Base-by-base conservation (phyloP, 1,284 basidiomycete species). In the Trametes hirsuta region DNA sequence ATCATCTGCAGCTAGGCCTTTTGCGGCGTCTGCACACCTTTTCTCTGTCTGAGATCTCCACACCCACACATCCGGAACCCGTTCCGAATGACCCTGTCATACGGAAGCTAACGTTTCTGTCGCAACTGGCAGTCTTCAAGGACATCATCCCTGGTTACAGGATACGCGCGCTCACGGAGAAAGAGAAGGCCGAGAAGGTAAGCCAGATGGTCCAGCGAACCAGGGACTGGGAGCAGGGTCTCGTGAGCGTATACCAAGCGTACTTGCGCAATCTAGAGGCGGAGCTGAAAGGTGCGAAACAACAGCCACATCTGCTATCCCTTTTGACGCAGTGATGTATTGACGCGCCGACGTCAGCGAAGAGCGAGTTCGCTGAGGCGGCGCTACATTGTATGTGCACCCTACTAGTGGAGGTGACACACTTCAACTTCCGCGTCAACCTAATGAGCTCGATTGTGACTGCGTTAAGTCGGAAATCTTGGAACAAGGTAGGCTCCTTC, bases 341-440 rank as follows among this genome's bases (percentile, higher is more conserved):
- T 62, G 59, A 72, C 65, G 58, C 24, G 53, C 68, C 60, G 66
- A 59, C 60, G 51, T 52, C 67, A 95, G 94, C 80, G 47, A 90
- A 86, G 70, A 85, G 84, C 52, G 87, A 90, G 45, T 77, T 98
- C 14, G 82, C 85, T 15, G 85, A 87, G 39, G 78, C 90, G 2
- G 85, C 90, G 37, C 79, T 99, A 49, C 88, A 86, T 71, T 94
- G 90, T 73, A 90, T 99, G 82, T 96, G 94, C 74, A 90, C 90
- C 3, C 82, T 99, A 46, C 80, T 96, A 11, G 81, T 83, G 21
- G 87, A 93, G 66, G 87, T 90, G 62, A 93, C 94, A 10, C 96
- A 99, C 76, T 99, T 99, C 84, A 99, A 99, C 79, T 99, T 97
- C 76, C 87, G 93, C 51, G 83, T 87, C 66, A 98, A 99, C 77